Conservation (phyloP, 2,329 filamentous ascomycete genomes). For the Aspergillus ibericus region DNA sequence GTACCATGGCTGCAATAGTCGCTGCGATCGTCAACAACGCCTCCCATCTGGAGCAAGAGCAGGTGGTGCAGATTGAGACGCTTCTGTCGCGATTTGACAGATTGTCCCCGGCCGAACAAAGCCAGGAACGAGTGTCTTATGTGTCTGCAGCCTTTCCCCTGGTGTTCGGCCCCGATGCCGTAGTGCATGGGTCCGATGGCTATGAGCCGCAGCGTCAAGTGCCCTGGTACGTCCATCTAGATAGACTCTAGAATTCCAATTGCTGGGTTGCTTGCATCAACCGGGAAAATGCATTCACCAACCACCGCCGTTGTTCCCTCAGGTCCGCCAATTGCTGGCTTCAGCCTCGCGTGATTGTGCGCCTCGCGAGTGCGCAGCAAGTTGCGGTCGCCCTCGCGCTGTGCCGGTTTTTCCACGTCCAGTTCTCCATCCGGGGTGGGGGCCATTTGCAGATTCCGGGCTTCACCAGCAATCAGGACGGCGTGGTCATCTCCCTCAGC, state of each 20-base stretch:
- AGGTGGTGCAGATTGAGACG: neutral
- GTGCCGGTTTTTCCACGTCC: constrained; percentile 10
- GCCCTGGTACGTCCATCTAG: neutral
- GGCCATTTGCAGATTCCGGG: constrained; percentile 22
- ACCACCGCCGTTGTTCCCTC: neutral
- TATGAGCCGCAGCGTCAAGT: constrained; percentile 3
- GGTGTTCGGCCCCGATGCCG: neutral
- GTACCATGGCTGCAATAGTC: neutral
- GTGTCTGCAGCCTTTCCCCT: neutral
- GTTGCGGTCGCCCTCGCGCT: neutral
- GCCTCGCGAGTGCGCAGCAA: neutral
- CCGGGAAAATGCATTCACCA: neutral
- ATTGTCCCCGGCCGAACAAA: neutral
- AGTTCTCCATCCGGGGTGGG: constrained; percentile 21
- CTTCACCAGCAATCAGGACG: constrained; percentile 28
- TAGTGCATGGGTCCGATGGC: neutral
- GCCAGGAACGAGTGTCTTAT: neutral
- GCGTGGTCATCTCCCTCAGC: constrained; percentile 52
- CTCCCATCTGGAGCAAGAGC: neutral
- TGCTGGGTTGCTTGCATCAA: no score
- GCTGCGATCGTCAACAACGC: neutral
- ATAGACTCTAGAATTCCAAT: no score
- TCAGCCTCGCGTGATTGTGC: neutral
- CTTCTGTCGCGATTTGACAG: neutral
- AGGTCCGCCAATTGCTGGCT: constrained; percentile 7